Base-by-base conservation (phyloP, 163 green algal species). In the Botryococcus braunii region DNA sequence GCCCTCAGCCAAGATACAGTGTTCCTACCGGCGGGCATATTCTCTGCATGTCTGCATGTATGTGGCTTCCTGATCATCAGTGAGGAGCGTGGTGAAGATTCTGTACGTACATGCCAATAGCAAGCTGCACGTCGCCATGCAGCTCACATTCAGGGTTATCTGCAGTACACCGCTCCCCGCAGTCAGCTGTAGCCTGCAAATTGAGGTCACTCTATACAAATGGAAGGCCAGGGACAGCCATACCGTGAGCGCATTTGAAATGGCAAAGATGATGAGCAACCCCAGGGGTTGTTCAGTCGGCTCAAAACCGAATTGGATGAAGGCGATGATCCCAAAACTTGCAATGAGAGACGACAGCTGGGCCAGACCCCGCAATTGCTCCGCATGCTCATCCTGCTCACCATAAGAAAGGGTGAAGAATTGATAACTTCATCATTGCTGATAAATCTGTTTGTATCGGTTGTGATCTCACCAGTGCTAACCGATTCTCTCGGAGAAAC, bases 361-460 rank as follows among this genome's bases (percentile, higher is more conserved):
- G 40, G 77, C 85, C 5, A 92, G 75, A 38, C 73, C 72, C 58
- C 86, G 88, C 13, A 95, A 77, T 75, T 95, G 88, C 73, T 93
- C 86, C 2, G 66, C 73, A 68, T 87, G 90, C 70, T 93, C 87
- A 66, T 91, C 79, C 17, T 68, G 39, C 62, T 29, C 5, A 5
- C 9, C 43, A 17, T 17, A 52, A 52, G 13, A 41, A 39, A 43
- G 50, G 17, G n/a, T 27, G 43, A 17, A 52, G 43, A 27, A 13
- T 52, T 52, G 43, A 52, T 13, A 52, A 52, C 43, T 52, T 52
- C 43, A 13, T 52, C 17, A 17, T 27, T 27, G 17, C 13, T 13
- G 43, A 13, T 52, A 52, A 17, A 17, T 27, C 43, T 17, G 13
- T 17, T 52, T 52, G 43, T 52, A 52, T 27, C 13, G 43, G 13